Conservation (phyloP, 257 asterid genomes). For the Nicotiana obtusifolia region DNA sequence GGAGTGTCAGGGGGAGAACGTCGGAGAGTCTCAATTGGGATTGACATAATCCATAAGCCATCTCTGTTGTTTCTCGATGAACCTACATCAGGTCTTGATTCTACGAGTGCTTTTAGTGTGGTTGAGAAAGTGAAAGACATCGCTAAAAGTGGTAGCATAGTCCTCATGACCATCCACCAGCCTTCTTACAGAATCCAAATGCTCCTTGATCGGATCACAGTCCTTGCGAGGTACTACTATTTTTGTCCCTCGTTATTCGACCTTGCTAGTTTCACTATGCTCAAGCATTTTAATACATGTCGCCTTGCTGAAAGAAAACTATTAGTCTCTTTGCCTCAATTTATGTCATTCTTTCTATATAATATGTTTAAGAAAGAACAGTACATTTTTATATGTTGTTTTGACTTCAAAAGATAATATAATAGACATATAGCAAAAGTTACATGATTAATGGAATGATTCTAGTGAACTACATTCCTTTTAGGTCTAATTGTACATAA, state of each 20-base stretch:
- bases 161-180: conserved; percentile 82
- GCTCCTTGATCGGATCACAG: conserved; percentile 67
- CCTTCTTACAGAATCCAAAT: conserved; percentile 79
- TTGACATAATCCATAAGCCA: conserved; percentile 86
- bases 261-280: not conserved
- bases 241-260: not conserved
- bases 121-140: conserved; percentile 84
- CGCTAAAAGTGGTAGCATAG: conserved; percentile 69
- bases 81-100: conserved; percentile 87
- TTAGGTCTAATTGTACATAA: not conserved
- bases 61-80: conserved; percentile 79
- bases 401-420: too few species aligned
- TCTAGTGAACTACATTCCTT: not conserved
- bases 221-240: conserved; percentile 58
- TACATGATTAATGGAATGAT: not conserved
- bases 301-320: not conserved
- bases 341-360: not conserved
- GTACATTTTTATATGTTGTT: too few species aligned
- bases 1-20: conserved; percentile 86
- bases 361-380: not conserved
- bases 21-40: conserved; percentile 77
- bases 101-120: conserved; percentile 78
- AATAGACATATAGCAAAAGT: too few species aligned
- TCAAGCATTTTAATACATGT: not conserved
- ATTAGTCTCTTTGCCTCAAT: not conserved